Evolutionary conservation across 192 early-diverging fungal species (phyloP).

Genomic region (Piromyces sp.): DNA sequence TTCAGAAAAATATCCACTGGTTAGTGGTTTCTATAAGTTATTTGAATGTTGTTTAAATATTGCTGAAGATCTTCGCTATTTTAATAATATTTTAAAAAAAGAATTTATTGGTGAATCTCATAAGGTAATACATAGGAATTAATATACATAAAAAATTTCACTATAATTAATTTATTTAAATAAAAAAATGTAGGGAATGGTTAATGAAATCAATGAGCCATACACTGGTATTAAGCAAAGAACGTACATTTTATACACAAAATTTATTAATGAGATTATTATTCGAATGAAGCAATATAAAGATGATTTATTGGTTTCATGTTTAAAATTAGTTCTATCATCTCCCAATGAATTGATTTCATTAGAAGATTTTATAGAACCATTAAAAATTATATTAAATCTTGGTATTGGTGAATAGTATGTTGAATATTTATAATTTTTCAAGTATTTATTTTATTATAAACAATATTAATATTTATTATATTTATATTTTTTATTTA

Average conservation of each 20-base stretch:
- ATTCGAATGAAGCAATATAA: slow-evolving; percentile 44
- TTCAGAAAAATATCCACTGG: slow-evolving; percentile 33
- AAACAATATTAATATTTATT: too few species aligned
- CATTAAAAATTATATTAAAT: slow-evolving; percentile 42
- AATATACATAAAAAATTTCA: neutral
- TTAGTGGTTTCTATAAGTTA: slow-evolving; percentile 61
- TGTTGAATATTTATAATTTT: too few species aligned
- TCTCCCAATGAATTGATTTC: slow-evolving; percentile 36
- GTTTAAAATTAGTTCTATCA: slow-evolving; percentile 41
- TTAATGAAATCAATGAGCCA: neutral
- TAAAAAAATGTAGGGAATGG: neutral
- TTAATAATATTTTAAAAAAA: neutral
- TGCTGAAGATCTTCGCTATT: neutral
- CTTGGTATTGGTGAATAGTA: slow-evolving; percentile 31
- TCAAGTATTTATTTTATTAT: too few species aligned
- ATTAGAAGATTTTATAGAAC: slow-evolving; percentile 22
- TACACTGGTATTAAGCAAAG: neutral
- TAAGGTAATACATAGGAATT: neutral
- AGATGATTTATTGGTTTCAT: slow-evolving; percentile 54
- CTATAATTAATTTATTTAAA: neutral
- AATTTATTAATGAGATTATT: slow-evolving; percentile 39
- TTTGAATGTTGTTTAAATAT: slow-evolving; percentile 13
- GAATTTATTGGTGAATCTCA: neutral
- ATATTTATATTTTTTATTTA: too few species aligned
- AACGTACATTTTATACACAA: slow-evolving; percentile 21